These are phyloP conservation scores for Elsinoe australis DNA, from an alignment of 2,329 filamentous ascomycete species.

Conservation along the genomic window DNA sequence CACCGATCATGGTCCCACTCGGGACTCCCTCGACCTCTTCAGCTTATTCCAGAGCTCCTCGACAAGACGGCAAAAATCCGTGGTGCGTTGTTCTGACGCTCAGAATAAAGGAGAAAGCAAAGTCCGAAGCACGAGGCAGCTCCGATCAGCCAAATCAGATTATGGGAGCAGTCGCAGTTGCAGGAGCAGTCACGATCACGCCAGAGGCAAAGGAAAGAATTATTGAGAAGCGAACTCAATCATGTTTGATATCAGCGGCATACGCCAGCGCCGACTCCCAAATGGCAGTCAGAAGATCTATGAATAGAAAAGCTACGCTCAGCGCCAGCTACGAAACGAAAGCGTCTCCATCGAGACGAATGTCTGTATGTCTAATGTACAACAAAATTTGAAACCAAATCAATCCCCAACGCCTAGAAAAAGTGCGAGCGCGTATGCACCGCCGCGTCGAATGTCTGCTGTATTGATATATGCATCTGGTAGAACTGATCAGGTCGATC, in stretches of 20 bases:
- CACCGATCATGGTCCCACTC: no score
- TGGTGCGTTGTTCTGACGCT: no score
- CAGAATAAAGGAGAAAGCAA: no score
- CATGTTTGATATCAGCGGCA: background rate
- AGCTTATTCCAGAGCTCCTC: no score
- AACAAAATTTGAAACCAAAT: background rate
- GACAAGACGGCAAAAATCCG: no score
- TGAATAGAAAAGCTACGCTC: constrained; percentile 2
- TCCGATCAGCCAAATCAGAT: no score
- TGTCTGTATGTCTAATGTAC: constrained; percentile 5
- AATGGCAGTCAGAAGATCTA: background rate
- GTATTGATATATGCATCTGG: background rate
- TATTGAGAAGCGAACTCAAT: background rate
- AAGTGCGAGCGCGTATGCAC: constrained; percentile 2
- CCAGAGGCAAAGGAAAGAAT: background rate
- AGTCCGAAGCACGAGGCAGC: no score
- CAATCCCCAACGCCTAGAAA: background rate
- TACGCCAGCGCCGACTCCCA: background rate
- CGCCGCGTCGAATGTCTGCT: background rate
- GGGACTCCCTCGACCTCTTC: no score
- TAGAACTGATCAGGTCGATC: background rate
- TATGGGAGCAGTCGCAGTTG: no score
- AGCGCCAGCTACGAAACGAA: constrained; percentile 9
- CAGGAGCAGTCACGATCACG: background rate
- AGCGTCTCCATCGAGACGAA: constrained; percentile 5